These are phyloP conservation scores for Ceratocystis albifundus DNA, from an alignment of 2,329 filamentous ascomycete species.

Conservation along the genomic window DNA sequence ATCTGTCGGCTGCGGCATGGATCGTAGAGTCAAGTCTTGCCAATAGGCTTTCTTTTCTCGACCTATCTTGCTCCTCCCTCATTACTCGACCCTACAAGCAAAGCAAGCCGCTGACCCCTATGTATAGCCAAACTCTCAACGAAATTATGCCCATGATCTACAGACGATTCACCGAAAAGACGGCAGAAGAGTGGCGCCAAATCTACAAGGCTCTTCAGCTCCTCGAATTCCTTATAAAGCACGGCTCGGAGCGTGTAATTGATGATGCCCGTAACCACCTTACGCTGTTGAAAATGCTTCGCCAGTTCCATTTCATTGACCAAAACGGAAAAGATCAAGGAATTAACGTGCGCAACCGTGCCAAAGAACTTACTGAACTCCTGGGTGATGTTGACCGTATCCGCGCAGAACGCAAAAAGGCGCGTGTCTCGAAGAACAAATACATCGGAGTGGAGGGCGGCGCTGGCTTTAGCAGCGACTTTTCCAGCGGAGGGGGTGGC, in stretches of 20 bases:
- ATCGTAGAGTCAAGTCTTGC: not conserved
- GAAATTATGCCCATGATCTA: conserved; percentile 99
- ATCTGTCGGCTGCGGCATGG: not conserved
- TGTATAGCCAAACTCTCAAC: conserved; percentile 74
- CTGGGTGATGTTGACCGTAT: conserved; percentile 85
- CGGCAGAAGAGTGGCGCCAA: conserved; percentile 95
- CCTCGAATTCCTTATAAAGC: conserved; percentile 93
- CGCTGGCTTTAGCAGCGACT: conserved; percentile 41
- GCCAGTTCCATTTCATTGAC: conserved; percentile 95
- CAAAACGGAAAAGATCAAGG: conserved; percentile 96
- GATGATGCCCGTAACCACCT: conserved; percentile 94
- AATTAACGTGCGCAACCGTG: conserved; percentile 90
- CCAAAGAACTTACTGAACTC: conserved; percentile 91
- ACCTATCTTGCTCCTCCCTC: not conserved
- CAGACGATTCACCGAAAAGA: conserved; percentile 95
- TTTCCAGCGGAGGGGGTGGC: conserved; percentile 39
- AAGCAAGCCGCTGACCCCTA: not conserved
- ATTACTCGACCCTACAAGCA: not conserved
- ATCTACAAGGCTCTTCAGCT: conserved; percentile 98
- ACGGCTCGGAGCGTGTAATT: conserved; percentile 92
- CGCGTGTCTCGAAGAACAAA: conserved; percentile 79
- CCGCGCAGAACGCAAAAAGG: conserved; percentile 74
- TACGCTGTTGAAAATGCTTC: conserved; percentile 92
- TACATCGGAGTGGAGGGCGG: conserved; percentile 91
- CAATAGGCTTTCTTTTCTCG: not conserved